Base-by-base conservation (phyloP, 2,329 filamentous ascomycete species). In the Verruconis gallopava region DNA sequence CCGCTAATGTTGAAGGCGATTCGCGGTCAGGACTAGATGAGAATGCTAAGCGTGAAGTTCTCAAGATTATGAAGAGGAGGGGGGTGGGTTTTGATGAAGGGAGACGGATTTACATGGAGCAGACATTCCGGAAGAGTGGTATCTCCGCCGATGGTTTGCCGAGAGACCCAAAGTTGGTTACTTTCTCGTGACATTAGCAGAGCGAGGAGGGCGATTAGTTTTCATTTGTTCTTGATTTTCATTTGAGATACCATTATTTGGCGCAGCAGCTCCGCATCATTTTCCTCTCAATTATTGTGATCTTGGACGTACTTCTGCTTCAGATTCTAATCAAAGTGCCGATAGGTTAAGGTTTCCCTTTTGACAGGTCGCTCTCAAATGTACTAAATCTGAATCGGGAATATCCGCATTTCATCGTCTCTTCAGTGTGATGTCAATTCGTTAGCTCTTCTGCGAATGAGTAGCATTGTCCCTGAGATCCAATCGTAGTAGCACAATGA, bases 131-230 rank as follows among this genome's bases (percentile, higher is more conserved):
- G 57, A 85, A 79, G 57, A 85, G 93, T 54, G 83, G 84, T 40
- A 95, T 98, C 57, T 85, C 79, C 1, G 72, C 82, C 4, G 91
- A 98, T 61, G 91, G 91, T 3, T 66, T 79, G 52, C 91, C 91
- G 47, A 73, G 78, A 57, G 89, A 96, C 66, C 86, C 88, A 47
- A 95, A 95, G 67, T 93, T 94, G 57, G 86, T 96, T 46, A 93
- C 84, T 57, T 96, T 96, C 63, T 84, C 79, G 46, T 82, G 56
- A n/a, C n/a, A n/a, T n/a, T n/a, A n/a, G n/a, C n/a, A n/a, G n/a
- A n/a, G n/a, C n/a, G n/a, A 71, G 21, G 15, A 28, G 38, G 17
- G 3, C 11, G 25, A 9, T 15, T 9, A 36, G 12, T 14, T 20
- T 19, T 15, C 5, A 15, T 30, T 30, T 30, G 9, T 30, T n/a